A percentile compares a stretch with the other conserved stretches of the same genome.
These are phyloP conservation scores for Elsinoe arachidis DNA, from an alignment of 2,329 filamentous ascomycete species.

Conservation along the genomic window DNA sequence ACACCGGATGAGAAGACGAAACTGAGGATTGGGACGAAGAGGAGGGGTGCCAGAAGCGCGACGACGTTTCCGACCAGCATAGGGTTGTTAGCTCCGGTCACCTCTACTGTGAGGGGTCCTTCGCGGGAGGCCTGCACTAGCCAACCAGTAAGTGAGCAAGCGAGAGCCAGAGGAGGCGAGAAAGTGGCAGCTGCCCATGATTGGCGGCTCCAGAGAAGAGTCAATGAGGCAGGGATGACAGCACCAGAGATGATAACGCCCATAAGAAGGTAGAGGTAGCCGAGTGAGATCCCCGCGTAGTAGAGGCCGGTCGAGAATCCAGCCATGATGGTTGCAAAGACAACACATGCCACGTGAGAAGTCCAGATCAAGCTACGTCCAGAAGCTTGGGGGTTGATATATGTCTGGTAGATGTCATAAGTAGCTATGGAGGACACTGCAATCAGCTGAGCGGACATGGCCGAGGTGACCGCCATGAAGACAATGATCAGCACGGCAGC, in stretches of 20 bases:
- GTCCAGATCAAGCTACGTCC: slow-evolving; percentile 72
- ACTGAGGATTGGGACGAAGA: slow-evolving; percentile 71
- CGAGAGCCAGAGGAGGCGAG: slow-evolving; percentile 60
- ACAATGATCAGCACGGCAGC: slow-evolving; percentile 69
- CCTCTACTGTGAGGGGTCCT: slow-evolving; percentile 59
- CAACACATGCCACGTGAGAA: slow-evolving; percentile 63
- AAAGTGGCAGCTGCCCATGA: slow-evolving; percentile 65
- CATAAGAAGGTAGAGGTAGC: slow-evolving; percentile 84
- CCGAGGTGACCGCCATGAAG: slow-evolving; percentile 84
- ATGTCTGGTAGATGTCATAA: slow-evolving; percentile 78
- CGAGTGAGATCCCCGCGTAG: slow-evolving; percentile 63
- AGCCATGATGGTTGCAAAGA: slow-evolving; percentile 70
- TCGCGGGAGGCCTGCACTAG: slow-evolving; percentile 65
- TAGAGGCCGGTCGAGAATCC: slow-evolving; percentile 64
- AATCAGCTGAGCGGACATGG: slow-evolving; percentile 74
- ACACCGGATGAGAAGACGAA: slow-evolving; percentile 60
- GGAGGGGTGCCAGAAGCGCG: slow-evolving; percentile 65
- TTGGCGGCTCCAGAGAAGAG: slow-evolving; percentile 72
- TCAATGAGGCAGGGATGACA: slow-evolving; percentile 72
- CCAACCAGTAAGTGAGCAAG: slow-evolving; percentile 64
- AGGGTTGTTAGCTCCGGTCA: slow-evolving; percentile 64
- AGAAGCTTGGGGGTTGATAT: slow-evolving; percentile 68
- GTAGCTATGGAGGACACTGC: slow-evolving; percentile 81
- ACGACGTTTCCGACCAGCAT: slow-evolving; percentile 85
- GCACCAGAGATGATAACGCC: slow-evolving; percentile 73